A percentile compares a stretch with the other conserved stretches of the same genome.
Conservation (phyloP, 805 yeast species). For the Clavispora vitiphila region DNA sequence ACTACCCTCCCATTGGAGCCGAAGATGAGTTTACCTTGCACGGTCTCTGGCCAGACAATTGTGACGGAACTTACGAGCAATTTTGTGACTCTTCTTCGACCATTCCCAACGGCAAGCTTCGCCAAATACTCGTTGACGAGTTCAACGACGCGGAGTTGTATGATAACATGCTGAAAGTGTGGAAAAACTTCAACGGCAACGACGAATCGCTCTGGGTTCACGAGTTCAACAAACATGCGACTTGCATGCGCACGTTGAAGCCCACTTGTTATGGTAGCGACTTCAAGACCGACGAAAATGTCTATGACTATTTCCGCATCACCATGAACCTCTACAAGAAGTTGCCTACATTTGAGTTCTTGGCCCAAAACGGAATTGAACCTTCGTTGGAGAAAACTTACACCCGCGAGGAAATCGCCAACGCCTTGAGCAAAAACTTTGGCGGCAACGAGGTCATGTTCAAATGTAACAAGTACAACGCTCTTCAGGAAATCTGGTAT, state of each 20-base stretch:
- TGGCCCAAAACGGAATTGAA: conserved; percentile 30
- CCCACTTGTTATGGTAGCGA: conserved; percentile 31
- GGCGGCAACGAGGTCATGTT: conserved; percentile 30
- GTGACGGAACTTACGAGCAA: conserved; percentile 36
- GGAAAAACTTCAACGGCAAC: conserved; percentile 23
- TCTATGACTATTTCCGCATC: conserved; percentile 26
- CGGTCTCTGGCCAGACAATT: conserved; percentile 41
- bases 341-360: conserved; percentile 33
- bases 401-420: conserved; percentile 25
- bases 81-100: conserved; percentile 31
- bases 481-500: conserved; percentile 24
- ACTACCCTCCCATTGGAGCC: conserved; percentile 28
- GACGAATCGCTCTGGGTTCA: conserved; percentile 36
- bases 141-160: conserved; percentile 23
- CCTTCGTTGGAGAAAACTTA: conserved; percentile 32
- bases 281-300: conserved; percentile 18
- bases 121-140: conserved; percentile 22
- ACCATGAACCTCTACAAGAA: conserved; percentile 28
- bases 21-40: conserved; percentile 37
- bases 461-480: conserved; percentile 23
- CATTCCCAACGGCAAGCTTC: conserved; percentile 18
- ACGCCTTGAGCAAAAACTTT: conserved; percentile 28
- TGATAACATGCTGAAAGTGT: conserved; percentile 19
- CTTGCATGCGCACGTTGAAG: conserved; percentile 34
- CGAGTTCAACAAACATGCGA: conserved; percentile 41